Conservation (phyloP, 306 rosid genomes). For the Vigna nakashimae region DNA sequence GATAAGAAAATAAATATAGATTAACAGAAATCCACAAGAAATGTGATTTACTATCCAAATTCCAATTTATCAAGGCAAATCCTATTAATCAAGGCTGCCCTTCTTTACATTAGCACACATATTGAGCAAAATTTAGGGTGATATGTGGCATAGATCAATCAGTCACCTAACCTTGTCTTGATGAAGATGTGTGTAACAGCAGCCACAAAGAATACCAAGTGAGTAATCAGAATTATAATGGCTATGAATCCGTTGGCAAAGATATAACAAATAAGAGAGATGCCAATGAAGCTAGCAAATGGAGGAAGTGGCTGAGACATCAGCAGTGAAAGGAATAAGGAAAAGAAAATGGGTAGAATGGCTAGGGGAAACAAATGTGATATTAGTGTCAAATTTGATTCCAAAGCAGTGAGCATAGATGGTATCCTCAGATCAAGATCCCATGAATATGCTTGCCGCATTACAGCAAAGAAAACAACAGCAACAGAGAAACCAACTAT, state of each 20-base stretch:
- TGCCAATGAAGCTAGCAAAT: conserved; percentile 65
- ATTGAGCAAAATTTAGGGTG: conserved; percentile 33
- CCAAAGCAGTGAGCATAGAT: conserved; percentile 77
- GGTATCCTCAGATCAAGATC: conserved; percentile 81
- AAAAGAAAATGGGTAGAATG: conserved; percentile 72
- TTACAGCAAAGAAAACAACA: conserved; percentile 78
- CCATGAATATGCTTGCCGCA: conserved; percentile 92
- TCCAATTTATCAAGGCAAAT: conserved; percentile 13
- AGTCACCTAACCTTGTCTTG: conserved; percentile 78
- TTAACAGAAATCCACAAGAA: conserved; percentile 28
- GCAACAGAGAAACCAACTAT: conserved; percentile 84
- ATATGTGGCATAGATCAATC: neutral
- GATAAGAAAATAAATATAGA: conserved; percentile 37
- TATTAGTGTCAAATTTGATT: conserved; percentile 78
- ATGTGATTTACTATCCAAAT: conserved; percentile 31
- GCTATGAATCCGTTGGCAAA: conserved; percentile 79
- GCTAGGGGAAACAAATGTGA: conserved; percentile 67
- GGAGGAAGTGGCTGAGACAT: conserved; percentile 79
- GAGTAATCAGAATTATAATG: conserved; percentile 73
- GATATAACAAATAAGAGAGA: conserved; percentile 82
- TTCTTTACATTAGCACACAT: conserved; percentile 15
- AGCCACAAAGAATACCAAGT: conserved; percentile 74
- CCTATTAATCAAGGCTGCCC: conserved; percentile 16
- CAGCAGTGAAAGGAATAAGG: conserved; percentile 63
- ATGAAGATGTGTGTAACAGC: conserved; percentile 82